Evolutionary conservation across 441 rosid genomes (phyloP).

Genomic region (Eugenia klotzschiana): DNA sequence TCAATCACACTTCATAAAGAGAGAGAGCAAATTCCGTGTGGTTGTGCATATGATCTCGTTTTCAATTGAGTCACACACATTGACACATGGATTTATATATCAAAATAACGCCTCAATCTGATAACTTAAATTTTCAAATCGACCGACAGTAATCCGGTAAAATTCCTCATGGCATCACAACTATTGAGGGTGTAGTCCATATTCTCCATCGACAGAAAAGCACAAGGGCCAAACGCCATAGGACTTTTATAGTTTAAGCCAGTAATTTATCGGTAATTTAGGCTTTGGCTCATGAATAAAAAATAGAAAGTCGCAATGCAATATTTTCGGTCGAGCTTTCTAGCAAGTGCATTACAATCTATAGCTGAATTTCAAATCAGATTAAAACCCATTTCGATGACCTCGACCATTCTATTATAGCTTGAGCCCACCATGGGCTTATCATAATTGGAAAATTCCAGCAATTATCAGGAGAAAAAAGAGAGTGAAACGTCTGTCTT

Average conservation of each 20-base stretch:
- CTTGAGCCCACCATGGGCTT: not conserved
- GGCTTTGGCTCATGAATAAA: too few relatives aligned
- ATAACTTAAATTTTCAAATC: not conserved
- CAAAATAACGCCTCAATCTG: not conserved
- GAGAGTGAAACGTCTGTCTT: not conserved
- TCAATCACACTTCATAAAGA: too few relatives aligned
- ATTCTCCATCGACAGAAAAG: too few relatives aligned
- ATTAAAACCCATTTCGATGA: not conserved
- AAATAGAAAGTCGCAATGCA: not conserved
- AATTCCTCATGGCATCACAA: not conserved
- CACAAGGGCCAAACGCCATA: too few relatives aligned
- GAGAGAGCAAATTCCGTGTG: too few relatives aligned
- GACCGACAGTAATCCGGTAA: accelerated
- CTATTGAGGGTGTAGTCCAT: too few relatives aligned
- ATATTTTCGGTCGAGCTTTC: not conserved
- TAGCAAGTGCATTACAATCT: not conserved
- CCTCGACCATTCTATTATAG: not conserved
- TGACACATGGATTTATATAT: too few relatives aligned
- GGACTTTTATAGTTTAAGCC: too few relatives aligned
- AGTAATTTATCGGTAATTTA: too few relatives aligned
- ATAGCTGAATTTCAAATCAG: not conserved
- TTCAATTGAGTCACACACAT: not conserved
- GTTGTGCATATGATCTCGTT: not conserved
- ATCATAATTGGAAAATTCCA: not conserved
- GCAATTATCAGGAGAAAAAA: not conserved